Evolutionary conservation across 1,139 yeast genomes (phyloP), one percentile per base, ranked within the genome.

Genomic region (Fermentozyma sake): DNA sequence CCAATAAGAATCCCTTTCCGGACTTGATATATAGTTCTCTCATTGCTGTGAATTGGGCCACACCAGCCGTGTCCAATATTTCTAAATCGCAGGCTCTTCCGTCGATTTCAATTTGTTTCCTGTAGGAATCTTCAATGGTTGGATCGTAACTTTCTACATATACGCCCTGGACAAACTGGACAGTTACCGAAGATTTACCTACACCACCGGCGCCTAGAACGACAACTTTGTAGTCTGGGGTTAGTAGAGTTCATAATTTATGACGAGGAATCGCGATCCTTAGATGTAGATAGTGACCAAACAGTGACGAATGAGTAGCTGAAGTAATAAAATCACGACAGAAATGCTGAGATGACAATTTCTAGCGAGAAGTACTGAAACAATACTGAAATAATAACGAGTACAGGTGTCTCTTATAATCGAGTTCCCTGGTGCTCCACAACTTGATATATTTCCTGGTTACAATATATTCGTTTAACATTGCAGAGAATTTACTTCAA

Each of bases 41-140:
- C 61, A 77, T 68, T 30, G 74, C 73, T 5, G 72, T 67, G 48
- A 68, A 68, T 45, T 68, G 74, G 18, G 74, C 74, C 20, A 68
- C 72, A 20, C 74, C 74, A 2, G 74, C 74, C 3, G 74, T 68
- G 42, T 68, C 74, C 41, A 68, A 59, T 32, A 68, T 67, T 45
- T 68, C 97, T 40, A 91, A 68, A 43, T 86, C 89, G 47, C 95
- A 85, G 4, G 91, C 83, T 47, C 94, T 77, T 25, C 93, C 95
- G 57, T 91, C 96, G 28, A 91, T 81, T 49, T 85, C 91, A 34
- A 89, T 79, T 44, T 86, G 94, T 47, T 89, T 91, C 35, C 96
- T 69, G 58, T 91, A 91, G 1, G 96, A 85, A 54, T 91, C 72
- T 45, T 68, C 73, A 35, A 67, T 67, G 22, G 73, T 67, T 7